phyloP scores from a whole-genome alignment of 2,329 filamentous ascomycete genomes.

The Penicillium sp. region DNA sequence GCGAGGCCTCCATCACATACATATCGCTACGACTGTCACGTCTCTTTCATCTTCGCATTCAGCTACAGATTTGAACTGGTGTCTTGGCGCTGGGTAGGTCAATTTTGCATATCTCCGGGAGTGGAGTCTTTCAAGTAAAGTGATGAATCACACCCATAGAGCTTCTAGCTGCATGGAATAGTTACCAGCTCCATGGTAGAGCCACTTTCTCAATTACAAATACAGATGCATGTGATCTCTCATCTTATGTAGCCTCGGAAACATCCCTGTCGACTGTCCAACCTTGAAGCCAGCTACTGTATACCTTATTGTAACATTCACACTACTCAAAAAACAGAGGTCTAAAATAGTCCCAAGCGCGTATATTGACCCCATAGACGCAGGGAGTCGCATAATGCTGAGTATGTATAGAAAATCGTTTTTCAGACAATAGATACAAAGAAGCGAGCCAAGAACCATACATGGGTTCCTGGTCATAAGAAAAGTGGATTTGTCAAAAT shows the following conservation, averaged over 20 bases:
- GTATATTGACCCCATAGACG: not conserved
- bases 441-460: slow-evolving; percentile 6
- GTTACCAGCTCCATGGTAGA: not conserved
- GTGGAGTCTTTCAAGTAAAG: not conserved
- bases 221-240: not conserved
- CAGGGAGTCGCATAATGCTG: not conserved
- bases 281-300: too few species aligned
- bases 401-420: slow-evolving; percentile 1
- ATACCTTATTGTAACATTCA: not conserved
- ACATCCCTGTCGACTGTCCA: not conserved
- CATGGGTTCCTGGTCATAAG: slow-evolving; percentile 3
- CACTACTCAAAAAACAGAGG: not conserved
- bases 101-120: not conserved
- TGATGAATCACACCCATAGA: not conserved
- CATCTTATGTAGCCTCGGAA: not conserved
- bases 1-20: not conserved
- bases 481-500: slow-evolving; percentile 5
- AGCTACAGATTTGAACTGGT: not conserved
- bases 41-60: not conserved
- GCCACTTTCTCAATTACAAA: not conserved
- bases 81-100: slow-evolving; percentile 15
- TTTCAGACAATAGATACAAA: slow-evolving; percentile 18
- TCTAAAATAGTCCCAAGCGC: not conserved
- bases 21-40: slow-evolving; percentile 19
- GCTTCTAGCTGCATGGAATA: not conserved